phyloP scores from a whole-genome alignment of 371 early-diverging fungal genomes.

The Dichotomocladium elegans region DNA sequence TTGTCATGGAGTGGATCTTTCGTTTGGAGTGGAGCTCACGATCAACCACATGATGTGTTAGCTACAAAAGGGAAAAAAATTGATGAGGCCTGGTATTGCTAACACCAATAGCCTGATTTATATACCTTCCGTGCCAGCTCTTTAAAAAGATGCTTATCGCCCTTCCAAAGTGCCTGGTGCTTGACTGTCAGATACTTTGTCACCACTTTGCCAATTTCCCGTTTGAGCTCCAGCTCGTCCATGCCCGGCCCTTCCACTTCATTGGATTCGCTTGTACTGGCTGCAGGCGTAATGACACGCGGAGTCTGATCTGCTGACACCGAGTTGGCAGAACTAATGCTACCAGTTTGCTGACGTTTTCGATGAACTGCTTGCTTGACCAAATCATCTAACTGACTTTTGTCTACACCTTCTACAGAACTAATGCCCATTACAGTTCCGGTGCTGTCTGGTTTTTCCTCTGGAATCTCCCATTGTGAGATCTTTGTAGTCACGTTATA shows the following conservation, averaged over 20 bases:
- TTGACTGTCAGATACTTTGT: constrained; percentile 38
- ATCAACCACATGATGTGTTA: constrained; percentile 49
- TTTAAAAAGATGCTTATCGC: constrained; percentile 45
- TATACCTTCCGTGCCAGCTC: constrained; percentile 46
- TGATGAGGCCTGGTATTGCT: background rate
- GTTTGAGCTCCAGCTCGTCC: constrained; percentile 38
- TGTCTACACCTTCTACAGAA: constrained; percentile 27
- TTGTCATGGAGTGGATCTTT: constrained; percentile 31
- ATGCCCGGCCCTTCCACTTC: background rate
- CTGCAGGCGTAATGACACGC: background rate
- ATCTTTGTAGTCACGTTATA: constrained; percentile 36
- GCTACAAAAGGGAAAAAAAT: constrained; percentile 8
- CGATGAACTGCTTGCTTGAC: background rate
- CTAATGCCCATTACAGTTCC: too few species aligned
- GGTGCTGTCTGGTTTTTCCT: too few species aligned
- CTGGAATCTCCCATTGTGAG: constrained; percentile 46
- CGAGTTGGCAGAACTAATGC: background rate
- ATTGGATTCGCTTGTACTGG: background rate
- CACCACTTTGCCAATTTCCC: constrained; percentile 41
- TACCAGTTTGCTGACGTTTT: background rate
- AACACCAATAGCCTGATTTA: background rate
- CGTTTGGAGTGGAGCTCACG: constrained; percentile 32
- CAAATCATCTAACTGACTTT: constrained; percentile 12
- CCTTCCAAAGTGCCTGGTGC: constrained; percentile 31
- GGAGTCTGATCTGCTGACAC: background rate